Percentiles rank a stretch among this genome's conserved stretches.
These are phyloP conservation scores for Nakataea oryzae DNA, from an alignment of 2,329 filamentous ascomycete species.

Conservation along the genomic window DNA sequence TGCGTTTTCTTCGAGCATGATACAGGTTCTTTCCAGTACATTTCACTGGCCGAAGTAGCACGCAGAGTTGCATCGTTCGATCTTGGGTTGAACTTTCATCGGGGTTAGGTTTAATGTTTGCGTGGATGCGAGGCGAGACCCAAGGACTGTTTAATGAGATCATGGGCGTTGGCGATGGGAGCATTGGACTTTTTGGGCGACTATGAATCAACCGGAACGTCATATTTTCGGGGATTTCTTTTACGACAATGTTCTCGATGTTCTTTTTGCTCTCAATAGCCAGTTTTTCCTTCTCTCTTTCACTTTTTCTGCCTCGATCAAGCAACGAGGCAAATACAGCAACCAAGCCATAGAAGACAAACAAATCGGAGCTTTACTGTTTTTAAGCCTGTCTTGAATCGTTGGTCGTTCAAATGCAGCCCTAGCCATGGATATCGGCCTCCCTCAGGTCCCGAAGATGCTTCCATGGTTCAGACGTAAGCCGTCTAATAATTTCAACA, in stretches of 20 bases:
- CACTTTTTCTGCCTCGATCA: background rate
- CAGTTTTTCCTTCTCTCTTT: background rate
- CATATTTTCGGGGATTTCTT: constrained; percentile 1
- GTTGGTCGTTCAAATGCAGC: too few species aligned
- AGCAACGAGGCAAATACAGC: background rate
- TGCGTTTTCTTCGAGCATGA: background rate
- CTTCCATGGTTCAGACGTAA: too few species aligned
- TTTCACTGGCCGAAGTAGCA: background rate
- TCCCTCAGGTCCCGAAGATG: too few species aligned
- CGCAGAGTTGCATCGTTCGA: background rate
- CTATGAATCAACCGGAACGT: constrained; percentile 2
- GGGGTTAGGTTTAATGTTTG: background rate
- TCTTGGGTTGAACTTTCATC: background rate
- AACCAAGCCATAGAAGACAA: background rate
- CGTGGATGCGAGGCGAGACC: background rate
- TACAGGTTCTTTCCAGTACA: background rate
- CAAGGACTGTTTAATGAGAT: background rate
- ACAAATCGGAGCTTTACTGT: background rate
- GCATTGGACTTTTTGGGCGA: constrained; percentile 1
- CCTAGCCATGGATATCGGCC: too few species aligned
- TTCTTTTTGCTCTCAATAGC: background rate
- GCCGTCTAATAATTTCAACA: too few species aligned
- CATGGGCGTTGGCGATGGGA: background rate
- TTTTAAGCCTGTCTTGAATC: background rate
- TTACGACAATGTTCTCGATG: constrained; percentile 1